Conservation (phyloP, 1,284 basidiomycete genomes). For the Laetiporus sulphureus region DNA sequence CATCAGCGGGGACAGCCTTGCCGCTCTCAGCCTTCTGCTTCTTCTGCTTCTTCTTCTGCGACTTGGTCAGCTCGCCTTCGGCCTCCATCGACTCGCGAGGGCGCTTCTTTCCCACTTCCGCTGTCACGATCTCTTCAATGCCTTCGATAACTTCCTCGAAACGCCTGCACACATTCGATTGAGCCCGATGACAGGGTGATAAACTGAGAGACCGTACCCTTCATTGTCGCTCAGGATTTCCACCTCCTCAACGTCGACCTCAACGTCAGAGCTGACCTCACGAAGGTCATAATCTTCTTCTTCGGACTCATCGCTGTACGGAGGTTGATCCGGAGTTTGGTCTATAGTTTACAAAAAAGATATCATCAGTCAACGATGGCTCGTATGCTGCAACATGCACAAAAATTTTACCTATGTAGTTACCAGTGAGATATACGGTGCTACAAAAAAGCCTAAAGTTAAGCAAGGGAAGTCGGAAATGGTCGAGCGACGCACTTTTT, state of each 20-base stretch:
- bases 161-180: conserved; percentile 41
- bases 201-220: conserved; percentile 34
- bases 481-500: conserved; percentile 59
- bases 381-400: background rate
- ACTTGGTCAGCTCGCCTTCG: conserved; percentile 39
- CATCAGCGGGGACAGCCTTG: conserved; percentile 40
- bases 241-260: conserved; percentile 52
- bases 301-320: conserved; percentile 37
- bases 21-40: conserved; percentile 66
- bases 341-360: conserved; percentile 27
- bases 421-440: conserved; percentile 82
- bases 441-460: conserved; percentile 33
- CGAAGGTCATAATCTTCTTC: conserved; percentile 50
- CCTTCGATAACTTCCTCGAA: conserved; percentile 50
- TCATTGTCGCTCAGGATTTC: conserved; percentile 50
- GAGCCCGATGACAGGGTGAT: too few relatives aligned
- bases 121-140: conserved; percentile 21
- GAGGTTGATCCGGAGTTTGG: conserved; percentile 45
- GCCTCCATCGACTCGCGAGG: conserved; percentile 44
- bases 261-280: conserved; percentile 75
- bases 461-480: conserved; percentile 7
- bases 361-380: background rate
- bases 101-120: conserved; percentile 45
- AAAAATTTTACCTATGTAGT: conserved; percentile 68
- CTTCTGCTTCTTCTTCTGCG: conserved; percentile 63